Evolutionary conservation across 495 filamentous ascomycete species (phyloP).

Genomic region (Annulohypoxylon nitens): DNA sequence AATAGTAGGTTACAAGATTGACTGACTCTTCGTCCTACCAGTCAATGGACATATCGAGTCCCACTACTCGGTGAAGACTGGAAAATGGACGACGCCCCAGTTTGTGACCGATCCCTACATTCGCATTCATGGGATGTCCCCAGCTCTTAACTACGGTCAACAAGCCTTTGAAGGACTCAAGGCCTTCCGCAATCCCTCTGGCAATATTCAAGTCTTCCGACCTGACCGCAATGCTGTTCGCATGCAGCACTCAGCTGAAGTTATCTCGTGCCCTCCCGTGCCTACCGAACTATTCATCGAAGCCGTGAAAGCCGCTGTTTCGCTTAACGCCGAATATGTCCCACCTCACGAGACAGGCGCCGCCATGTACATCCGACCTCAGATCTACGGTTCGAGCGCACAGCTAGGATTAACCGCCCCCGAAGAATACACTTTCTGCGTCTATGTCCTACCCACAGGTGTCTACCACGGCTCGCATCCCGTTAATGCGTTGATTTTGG

Average conservation of each 20-base stretch:
- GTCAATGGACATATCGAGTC: slow-evolving; percentile 85
- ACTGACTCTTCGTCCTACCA: slow-evolving; percentile 48
- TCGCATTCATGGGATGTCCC: slow-evolving; percentile 88
- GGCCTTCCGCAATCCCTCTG: slow-evolving; percentile 80
- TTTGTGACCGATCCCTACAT: slow-evolving; percentile 85
- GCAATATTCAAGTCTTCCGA: slow-evolving; percentile 82
- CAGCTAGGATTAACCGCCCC: slow-evolving; percentile 85
- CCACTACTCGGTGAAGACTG: slow-evolving; percentile 76
- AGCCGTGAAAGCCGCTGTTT: slow-evolving; percentile 82
- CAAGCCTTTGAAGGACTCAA: slow-evolving; percentile 96
- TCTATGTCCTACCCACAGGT: slow-evolving; percentile 87
- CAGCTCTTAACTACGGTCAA: slow-evolving; percentile 91
- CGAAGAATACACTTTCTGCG: slow-evolving; percentile 88
- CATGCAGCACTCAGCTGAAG: slow-evolving; percentile 80
- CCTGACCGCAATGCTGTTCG: slow-evolving; percentile 83
- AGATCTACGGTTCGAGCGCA: slow-evolving; percentile 85
- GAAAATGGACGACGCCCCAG: slow-evolving; percentile 77
- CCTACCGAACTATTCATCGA: slow-evolving; percentile 78
- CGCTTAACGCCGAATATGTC: slow-evolving; percentile 87
- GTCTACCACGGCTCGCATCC: slow-evolving; percentile 90
- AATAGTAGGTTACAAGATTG: background rate
- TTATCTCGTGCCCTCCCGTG: slow-evolving; percentile 82
- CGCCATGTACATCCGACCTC: slow-evolving; percentile 87
- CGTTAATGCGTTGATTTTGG: slow-evolving; percentile 82
- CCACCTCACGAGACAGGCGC: slow-evolving; percentile 86